Evolutionary conservation across 1,284 basidiomycete genomes (phyloP).

Genomic region (Melampsora americana): DNA sequence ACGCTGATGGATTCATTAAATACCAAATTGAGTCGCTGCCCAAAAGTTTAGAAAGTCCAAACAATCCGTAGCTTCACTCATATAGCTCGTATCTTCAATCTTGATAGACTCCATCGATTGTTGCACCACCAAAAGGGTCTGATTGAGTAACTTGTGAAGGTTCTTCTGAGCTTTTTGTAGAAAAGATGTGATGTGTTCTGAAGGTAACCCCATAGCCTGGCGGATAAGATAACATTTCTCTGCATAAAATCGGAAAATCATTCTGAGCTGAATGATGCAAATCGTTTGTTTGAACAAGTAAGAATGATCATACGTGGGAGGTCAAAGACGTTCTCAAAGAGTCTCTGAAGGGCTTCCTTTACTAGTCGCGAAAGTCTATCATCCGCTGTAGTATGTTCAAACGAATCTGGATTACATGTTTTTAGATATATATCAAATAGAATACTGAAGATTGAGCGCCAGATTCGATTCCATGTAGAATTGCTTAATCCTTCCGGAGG

Average conservation of each 20-base stretch:
- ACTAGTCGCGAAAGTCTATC: not conserved
- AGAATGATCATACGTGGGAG: not conserved
- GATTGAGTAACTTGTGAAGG: not conserved
- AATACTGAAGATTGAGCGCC: not conserved
- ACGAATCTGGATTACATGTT: not conserved
- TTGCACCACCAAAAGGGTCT: not conserved
- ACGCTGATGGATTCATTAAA: too few species aligned
- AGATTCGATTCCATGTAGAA: not conserved
- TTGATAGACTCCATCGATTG: not conserved
- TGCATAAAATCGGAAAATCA: not conserved
- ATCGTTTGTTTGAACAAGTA: not conserved
- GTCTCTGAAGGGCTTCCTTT: not conserved
- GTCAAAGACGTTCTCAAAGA: not conserved
- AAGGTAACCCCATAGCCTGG: not conserved
- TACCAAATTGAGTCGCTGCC: constrained; percentile 5
- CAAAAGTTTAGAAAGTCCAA: not conserved
- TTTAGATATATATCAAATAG: not conserved
- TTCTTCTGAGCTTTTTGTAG: not conserved
- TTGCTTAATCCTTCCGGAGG: not conserved
- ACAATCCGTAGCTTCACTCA: not conserved
- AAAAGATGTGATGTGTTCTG: not conserved
- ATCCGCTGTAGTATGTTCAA: not conserved
- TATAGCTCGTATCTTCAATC: not conserved
- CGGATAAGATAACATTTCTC: not conserved
- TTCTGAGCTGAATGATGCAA: too few species aligned